Base-by-base conservation (phyloP, 1,284 basidiomycete species). In the Cutaneotrichosporon cavernicola region DNA sequence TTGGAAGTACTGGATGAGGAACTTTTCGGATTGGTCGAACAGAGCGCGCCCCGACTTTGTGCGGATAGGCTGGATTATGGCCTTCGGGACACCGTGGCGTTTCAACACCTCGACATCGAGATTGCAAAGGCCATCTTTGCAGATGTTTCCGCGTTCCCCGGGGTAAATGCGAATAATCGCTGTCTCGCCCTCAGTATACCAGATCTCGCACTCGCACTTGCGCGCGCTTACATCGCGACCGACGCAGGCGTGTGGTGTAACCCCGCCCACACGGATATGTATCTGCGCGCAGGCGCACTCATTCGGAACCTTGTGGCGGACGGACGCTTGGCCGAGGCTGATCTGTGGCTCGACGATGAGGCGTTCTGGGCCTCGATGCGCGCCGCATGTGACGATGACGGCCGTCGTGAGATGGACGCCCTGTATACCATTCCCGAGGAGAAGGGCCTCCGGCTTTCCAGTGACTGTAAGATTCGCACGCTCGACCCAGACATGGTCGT, bases 21-120 rank as follows among this genome's bases (percentile, higher is more conserved):
- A 46, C 34, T 26, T 5, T 68, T 58, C n/a, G 51, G 51, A 13
- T 64, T 68, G 11, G 66, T 68, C 11, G 66, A 68, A 49, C 61
- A 57, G 6, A 46, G 49, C 5, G 59, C 66, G 13, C 66, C 66
- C 2, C 59, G 40, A 30, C 59, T 68, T 22, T 68, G 66, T 40
- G 66, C 66, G 3, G 66, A 68, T 56, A 21, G 66, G 11, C 66
- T 68, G 22, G 66, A 68, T 40, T 68, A 68, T 22, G 66, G 66
- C 13, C 64, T 68, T 1, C 66, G 66, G 38, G 66, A 68, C 56
- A 55, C 63, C 1, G 66, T 65, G 7, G 50, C 64, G 5, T 68
- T 68, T 40, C 38, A 56, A 14, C 46, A 59, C 11, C 61, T 68
- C 4, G 11, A 55, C 2, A 43, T 50, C 36, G 11, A 43, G 0